Conservation (phyloP, 352 stramenopile genomes). For the Globisporangium rhizosaccharum region DNA sequence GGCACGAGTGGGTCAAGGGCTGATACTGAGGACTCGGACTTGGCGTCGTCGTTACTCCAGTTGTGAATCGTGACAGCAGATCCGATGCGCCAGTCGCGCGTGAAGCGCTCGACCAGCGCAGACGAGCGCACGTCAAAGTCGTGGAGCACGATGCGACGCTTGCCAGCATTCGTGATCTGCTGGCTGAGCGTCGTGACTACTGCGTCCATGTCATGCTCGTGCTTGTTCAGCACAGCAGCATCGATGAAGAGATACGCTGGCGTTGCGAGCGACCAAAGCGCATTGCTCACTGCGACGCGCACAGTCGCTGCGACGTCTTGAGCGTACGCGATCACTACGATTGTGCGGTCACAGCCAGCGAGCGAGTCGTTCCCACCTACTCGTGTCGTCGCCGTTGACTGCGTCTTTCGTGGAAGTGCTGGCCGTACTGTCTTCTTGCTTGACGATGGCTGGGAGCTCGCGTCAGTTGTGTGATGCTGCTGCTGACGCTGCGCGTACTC, state of each 20-base stretch:
- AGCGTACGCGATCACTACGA: slow-evolving; percentile 1
- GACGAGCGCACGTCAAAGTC: slow-evolving; percentile 15
- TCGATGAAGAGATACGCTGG: slow-evolving; percentile 32
- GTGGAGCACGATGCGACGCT: slow-evolving; percentile 23
- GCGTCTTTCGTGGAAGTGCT: not conserved
- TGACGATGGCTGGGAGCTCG: not conserved
- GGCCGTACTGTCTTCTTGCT: not conserved
- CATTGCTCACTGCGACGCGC: not conserved
- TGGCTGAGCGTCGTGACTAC: slow-evolving; percentile 13
- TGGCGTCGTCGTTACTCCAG: slow-evolving; percentile 10
- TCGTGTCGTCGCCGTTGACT: too few relatives aligned
- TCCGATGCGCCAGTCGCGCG: not conserved
- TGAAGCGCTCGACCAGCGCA: slow-evolving; percentile 9
- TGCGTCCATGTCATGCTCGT: not conserved
- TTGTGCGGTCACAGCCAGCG: not conserved
- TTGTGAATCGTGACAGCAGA: not conserved
- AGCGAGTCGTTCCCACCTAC: not conserved
- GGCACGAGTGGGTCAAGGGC: not conserved
- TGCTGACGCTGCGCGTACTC: slow-evolving; percentile 6
- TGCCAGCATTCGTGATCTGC: slow-evolving; percentile 15
- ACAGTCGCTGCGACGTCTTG: not conserved
- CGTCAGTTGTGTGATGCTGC: not conserved
- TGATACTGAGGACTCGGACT: too few relatives aligned
- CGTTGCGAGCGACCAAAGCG: not conserved
- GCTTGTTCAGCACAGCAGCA: slow-evolving; percentile 12